Conservation (phyloP, 768 basidiomycete genomes). For the Leccinum subgranulosum region DNA sequence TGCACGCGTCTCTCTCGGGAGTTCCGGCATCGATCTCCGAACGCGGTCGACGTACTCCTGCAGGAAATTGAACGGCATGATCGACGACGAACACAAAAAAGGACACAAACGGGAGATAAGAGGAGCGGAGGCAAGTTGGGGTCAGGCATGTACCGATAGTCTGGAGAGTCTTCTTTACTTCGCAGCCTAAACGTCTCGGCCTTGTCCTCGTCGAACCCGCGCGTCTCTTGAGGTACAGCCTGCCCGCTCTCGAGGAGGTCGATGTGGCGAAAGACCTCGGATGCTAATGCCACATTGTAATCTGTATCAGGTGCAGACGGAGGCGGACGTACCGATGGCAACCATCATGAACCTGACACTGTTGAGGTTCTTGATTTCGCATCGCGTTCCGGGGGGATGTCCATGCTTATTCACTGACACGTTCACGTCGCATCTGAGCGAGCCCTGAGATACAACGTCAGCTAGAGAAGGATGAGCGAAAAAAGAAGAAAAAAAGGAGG, state of each 20-base stretch:
- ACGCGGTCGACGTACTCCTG: slow-evolving; percentile 64
- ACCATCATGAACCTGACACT: slow-evolving; percentile 80
- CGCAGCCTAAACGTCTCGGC: slow-evolving; percentile 81
- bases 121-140: slow-evolving; percentile 81
- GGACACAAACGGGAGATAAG: slow-evolving; percentile 43
- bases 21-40: slow-evolving; percentile 59
- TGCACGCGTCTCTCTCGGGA: slow-evolving; percentile 60
- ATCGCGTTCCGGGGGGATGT: slow-evolving; percentile 70
- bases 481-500: neutral
- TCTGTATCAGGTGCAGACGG: neutral
- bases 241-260: slow-evolving; percentile 43
- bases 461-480: neutral
- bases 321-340: slow-evolving; percentile 69
- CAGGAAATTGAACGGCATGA: neutral
- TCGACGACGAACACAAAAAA: neutral
- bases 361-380: slow-evolving; percentile 97
- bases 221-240: slow-evolving; percentile 77
- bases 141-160: slow-evolving; percentile 98
- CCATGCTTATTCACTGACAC: slow-evolving; percentile 79
- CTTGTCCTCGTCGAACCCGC: slow-evolving; percentile 81
- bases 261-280: slow-evolving; percentile 81
- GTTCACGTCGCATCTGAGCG: slow-evolving; percentile 92
- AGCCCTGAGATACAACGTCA: slow-evolving; percentile 56
- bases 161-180: slow-evolving; percentile 90
- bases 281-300: slow-evolving; percentile 45